Conservation (phyloP, 164 flowering plant genomes). For the Tinospora cordifolia region DNA sequence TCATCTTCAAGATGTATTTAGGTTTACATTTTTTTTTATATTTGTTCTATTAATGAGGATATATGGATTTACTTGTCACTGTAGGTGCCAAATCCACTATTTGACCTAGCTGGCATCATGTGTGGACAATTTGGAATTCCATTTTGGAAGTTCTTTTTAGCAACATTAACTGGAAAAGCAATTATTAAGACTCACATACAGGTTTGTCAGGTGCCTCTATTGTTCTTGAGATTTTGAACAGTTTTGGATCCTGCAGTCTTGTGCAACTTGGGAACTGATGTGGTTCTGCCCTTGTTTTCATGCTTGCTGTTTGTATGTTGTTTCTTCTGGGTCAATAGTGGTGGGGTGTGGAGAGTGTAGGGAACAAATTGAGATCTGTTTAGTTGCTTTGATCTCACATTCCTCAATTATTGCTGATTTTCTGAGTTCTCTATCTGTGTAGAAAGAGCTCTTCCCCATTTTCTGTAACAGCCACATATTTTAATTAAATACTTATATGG, state of each 20-base stretch:
- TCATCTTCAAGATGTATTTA: background rate
- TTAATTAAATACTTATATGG: too few species aligned
- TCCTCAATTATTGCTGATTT: background rate
- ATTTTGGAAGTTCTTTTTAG: conserved; percentile 86
- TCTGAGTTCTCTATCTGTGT: background rate
- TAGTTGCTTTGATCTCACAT: background rate
- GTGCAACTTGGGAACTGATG: background rate
- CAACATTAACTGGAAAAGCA: conserved; percentile 92
- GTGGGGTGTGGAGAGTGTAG: background rate
- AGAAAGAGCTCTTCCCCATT: background rate
- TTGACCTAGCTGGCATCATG: conserved; percentile 99
- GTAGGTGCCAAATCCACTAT: conserved; percentile 97
- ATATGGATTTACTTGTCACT: background rate
- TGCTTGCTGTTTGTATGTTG: too few species aligned
- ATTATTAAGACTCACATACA: conserved; percentile 90
- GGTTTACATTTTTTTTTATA: background rate
- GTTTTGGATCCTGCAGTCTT: background rate
- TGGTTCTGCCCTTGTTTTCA: background rate
- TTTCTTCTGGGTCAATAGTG: too few species aligned
- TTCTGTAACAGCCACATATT: too few species aligned
- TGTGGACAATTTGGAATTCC: conserved; percentile 98
- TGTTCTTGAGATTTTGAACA: background rate
- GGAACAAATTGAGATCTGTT: background rate
- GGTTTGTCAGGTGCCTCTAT: conserved; percentile 36
- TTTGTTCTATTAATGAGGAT: conserved; percentile 1